Evolutionary conservation across 257 asterid genomes (phyloP).

Genomic region (Parsonsia alboflavescens): DNA sequence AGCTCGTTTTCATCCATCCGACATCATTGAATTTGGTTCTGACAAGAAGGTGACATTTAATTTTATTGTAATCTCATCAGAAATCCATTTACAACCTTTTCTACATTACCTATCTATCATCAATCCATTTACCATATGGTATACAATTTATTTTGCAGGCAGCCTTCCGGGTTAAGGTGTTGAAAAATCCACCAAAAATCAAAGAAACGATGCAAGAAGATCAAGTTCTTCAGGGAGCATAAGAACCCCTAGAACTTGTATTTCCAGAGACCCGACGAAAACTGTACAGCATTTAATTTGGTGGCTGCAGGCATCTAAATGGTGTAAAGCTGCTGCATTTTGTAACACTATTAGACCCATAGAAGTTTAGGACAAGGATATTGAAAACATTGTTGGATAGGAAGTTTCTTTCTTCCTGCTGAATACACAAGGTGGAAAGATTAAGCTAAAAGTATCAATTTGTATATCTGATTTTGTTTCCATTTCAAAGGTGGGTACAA

Average conservation of each 20-base stretch:
- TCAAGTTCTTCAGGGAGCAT: slow-evolving; percentile 42
- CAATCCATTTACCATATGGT: neutral
- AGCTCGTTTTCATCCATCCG: slow-evolving; percentile 68
- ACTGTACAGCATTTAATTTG: slow-evolving; percentile 41
- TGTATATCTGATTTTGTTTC: neutral
- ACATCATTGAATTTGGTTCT: slow-evolving; percentile 75
- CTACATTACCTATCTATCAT: neutral
- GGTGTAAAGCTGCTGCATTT: slow-evolving; percentile 25
- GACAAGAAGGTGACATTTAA: slow-evolving; percentile 43
- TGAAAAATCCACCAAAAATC: slow-evolving; percentile 43
- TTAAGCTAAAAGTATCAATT: neutral
- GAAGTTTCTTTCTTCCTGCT: neutral
- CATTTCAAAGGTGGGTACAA: neutral
- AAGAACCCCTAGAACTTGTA: neutral
- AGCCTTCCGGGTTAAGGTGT: slow-evolving; percentile 62
- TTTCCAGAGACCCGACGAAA: neutral
- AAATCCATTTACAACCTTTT: neutral
- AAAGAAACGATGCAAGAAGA: slow-evolving; percentile 20
- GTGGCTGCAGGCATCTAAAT: slow-evolving; percentile 21
- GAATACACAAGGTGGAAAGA: neutral
- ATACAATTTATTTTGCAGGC: slow-evolving; percentile 57
- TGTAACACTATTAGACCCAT: slow-evolving; percentile 7
- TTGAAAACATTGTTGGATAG: neutral
- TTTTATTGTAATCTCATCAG: neutral
- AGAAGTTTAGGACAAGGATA: neutral